These are phyloP conservation scores for Camelina sativa DNA, from an alignment of 345 rosid genomes.

Conservation along the genomic window DNA sequence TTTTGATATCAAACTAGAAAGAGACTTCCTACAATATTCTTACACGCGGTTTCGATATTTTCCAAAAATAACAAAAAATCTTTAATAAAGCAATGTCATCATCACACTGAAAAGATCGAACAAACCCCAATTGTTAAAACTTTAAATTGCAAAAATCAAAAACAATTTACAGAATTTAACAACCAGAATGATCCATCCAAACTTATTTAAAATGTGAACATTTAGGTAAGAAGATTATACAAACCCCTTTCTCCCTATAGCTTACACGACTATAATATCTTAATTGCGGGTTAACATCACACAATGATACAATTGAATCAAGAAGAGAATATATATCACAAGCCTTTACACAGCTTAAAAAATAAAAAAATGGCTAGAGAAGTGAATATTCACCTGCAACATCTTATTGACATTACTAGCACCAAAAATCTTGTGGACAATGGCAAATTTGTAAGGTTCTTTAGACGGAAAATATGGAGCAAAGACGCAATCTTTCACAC, in stretches of 20 bases:
- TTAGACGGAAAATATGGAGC: constrained; percentile 92
- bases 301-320: constrained; percentile 6
- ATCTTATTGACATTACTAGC: constrained; percentile 96
- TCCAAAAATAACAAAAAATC: not conserved
- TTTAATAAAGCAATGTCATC: not conserved
- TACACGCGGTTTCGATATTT: constrained; percentile 47
- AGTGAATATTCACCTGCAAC: constrained; percentile 65
- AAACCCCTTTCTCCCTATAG: no score
- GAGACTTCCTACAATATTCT: constrained; percentile 44
- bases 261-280: no score
- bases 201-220: not conserved
- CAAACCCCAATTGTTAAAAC: not conserved
- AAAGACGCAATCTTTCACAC: constrained; percentile 76
- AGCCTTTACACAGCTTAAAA: not conserved
- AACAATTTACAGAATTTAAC: not conserved
- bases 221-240: not conserved
- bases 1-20: constrained; percentile 40
- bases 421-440: constrained; percentile 90
- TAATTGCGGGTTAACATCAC: not conserved
- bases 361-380: not conserved
- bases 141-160: not conserved
- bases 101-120: constrained; percentile 14
- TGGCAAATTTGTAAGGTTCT: constrained; percentile 87
- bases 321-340: constrained; percentile 3
- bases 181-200: not conserved